A percentile compares a stretch with the other conserved stretches of the same genome.
phyloP scores from a whole-genome alignment of 495 filamentous ascomycete genomes.

The Penicillium herquei region DNA sequence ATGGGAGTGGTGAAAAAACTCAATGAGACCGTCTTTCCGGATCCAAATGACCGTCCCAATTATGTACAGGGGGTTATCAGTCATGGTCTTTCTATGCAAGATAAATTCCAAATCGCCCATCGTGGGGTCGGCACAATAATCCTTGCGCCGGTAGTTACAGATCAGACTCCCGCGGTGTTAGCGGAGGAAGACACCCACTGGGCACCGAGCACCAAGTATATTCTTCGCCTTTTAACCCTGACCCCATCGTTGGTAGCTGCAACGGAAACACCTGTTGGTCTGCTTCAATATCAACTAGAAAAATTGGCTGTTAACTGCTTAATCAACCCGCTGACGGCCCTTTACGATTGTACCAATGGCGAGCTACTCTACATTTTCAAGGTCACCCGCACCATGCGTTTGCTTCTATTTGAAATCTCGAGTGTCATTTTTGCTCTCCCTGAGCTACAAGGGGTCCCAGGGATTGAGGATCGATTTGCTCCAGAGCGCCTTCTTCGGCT shows the following conservation, averaged over 20 bases:
- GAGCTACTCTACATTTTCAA: constrained; percentile 60
- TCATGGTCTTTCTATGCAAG: constrained; percentile 57
- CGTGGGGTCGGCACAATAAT: constrained; percentile 60
- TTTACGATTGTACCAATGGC: constrained; percentile 73
- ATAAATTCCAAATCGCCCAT: constrained; percentile 62
- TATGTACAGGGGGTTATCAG: constrained; percentile 74
- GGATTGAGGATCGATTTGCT: constrained; percentile 53
- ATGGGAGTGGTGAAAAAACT: constrained; percentile 78
- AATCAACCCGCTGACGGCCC: constrained; percentile 77
- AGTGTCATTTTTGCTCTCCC: constrained; percentile 62
- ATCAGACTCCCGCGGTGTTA: constrained; percentile 5
- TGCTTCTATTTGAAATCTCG: constrained; percentile 66
- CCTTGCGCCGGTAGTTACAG: constrained; percentile 52
- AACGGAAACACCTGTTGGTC: constrained; percentile 40
- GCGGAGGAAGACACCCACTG: constrained; percentile 28
- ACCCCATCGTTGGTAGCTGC: constrained; percentile 48
- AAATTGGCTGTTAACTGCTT: constrained; percentile 77
- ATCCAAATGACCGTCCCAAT: constrained; percentile 60
- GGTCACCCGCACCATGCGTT: constrained; percentile 53
- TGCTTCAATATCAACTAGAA: constrained; percentile 64
- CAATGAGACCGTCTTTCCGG: constrained; percentile 63
- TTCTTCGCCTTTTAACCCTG: constrained; percentile 50
- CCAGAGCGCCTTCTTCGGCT: constrained; percentile 54
- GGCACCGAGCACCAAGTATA: constrained; percentile 46
- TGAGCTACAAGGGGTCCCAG: constrained; percentile 64